phyloP scores from a whole-genome alignment of 768 basidiomycete species.

The Sutorius australiensis region DNA sequence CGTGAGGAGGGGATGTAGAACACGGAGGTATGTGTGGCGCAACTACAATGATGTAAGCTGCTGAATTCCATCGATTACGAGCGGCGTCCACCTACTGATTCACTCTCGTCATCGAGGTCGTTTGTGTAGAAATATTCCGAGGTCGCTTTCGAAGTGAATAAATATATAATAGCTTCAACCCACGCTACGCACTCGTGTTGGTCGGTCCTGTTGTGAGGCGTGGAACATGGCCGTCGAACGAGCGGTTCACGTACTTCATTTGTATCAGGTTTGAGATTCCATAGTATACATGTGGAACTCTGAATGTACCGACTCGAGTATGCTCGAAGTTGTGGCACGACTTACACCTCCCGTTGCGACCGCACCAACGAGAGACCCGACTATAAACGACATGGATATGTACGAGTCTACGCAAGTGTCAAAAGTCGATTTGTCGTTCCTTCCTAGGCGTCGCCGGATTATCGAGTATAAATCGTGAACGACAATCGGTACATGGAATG shows the following conservation, averaged over 20 bases:
- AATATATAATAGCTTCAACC: conserved; percentile 87
- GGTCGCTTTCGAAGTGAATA: conserved; percentile 88
- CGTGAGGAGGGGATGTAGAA: conserved; percentile 90
- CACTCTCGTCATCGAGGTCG: conserved; percentile 91
- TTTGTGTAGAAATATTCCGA: conserved; percentile 98
- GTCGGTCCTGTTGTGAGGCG: conserved; percentile 40
- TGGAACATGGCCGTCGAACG: not conserved
- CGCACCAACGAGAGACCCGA: conserved; percentile 68
- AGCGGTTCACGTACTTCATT: conserved; percentile 37
- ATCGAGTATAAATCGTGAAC: conserved; percentile 7
- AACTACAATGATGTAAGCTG: conserved; percentile 44
- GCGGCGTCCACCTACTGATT: conserved; percentile 61
- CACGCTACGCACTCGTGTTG: conserved; percentile 36
- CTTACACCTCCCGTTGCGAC: conserved; percentile 63
- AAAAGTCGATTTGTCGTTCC: not conserved
- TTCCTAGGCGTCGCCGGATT: conserved; percentile 11
- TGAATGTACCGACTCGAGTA: too few relatives aligned
- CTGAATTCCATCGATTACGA: not conserved
- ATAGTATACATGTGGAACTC: conserved; percentile 53
- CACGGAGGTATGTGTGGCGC: conserved; percentile 95
- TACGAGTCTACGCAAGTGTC: not conserved
- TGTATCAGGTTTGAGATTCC: conserved; percentile 66
- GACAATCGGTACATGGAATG: conserved; percentile 4
- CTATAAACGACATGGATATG: conserved; percentile 49
- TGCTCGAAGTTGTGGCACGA: not conserved